These are phyloP conservation scores for Hymenochaete sp. DNA, from an alignment of 1,284 basidiomycete species.

Conservation along the genomic window DNA sequence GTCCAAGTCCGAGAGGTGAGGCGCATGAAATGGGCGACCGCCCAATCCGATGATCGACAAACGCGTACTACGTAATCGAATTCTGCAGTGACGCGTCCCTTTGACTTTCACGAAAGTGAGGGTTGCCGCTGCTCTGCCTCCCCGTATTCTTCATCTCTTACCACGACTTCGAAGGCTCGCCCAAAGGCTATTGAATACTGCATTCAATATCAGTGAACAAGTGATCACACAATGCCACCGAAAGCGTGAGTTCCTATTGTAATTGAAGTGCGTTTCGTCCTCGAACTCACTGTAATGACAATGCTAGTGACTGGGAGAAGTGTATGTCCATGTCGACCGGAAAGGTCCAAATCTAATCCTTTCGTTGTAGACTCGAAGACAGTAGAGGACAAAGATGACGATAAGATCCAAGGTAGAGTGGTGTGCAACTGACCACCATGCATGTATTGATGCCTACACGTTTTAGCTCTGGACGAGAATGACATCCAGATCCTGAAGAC, in stretches of 20 bases:
- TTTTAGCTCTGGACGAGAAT: conserved; percentile 85
- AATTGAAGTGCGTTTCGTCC: conserved; percentile 36
- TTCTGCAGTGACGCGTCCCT: background rate
- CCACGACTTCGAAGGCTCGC: conserved; percentile 24
- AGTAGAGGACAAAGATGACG: conserved; percentile 74
- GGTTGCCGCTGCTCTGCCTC: conserved; percentile 8
- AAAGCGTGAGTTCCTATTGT: conserved; percentile 46
- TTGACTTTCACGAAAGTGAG: background rate
- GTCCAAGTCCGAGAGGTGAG: too few relatives aligned
- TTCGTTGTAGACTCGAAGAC: conserved; percentile 65
- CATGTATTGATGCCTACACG: background rate
- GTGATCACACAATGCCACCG: too few relatives aligned
- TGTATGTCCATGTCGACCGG: conserved; percentile 44
- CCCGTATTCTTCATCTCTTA: conserved; percentile 25
- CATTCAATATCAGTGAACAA: too few relatives aligned
- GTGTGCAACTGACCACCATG: background rate
- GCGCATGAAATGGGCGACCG: background rate
- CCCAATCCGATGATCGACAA: background rate
- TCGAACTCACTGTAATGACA: conserved; percentile 4
- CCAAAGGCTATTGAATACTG: too few relatives aligned
- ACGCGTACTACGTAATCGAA: background rate
- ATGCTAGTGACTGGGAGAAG: conserved; percentile 88
- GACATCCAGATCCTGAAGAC: conserved; percentile 99
- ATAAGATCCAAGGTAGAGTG: conserved; percentile 83
- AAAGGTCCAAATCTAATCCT: conserved; percentile 16